These are phyloP conservation scores for Neoscytalidium dimidiatum DNA, from an alignment of 2,329 filamentous ascomycete species.

Conservation along the genomic window DNA sequence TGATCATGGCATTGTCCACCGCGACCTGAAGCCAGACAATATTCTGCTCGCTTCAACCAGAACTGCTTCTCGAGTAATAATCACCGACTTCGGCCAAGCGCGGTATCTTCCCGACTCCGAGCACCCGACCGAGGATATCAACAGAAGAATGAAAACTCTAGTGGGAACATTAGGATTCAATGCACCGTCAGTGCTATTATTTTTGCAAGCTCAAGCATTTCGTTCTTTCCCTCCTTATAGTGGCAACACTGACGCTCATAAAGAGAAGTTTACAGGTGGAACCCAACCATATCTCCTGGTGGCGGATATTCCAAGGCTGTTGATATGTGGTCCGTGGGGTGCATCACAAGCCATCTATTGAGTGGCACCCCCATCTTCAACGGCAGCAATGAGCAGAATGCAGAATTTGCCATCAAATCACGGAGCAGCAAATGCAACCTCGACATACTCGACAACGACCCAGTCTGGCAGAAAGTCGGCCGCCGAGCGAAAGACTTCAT, in stretches of 20 bases:
- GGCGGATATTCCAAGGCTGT: constrained; percentile 59
- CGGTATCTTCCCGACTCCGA: constrained; percentile 36
- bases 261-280: constrained; percentile 40
- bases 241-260: constrained; percentile 1
- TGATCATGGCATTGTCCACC: constrained; percentile 56
- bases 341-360: constrained; percentile 54
- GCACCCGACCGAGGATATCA: constrained; percentile 10
- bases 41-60: constrained; percentile 59
- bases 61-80: constrained; percentile 54
- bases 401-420: constrained; percentile 31
- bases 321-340: constrained; percentile 65
- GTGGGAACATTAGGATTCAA: constrained; percentile 60
- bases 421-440: constrained; percentile 46
- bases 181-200: constrained; percentile 51
- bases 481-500: constrained; percentile 56
- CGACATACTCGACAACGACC: constrained; percentile 43
- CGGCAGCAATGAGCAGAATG: constrained; percentile 23
- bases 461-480: constrained; percentile 46
- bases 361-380: constrained; percentile 44
- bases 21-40: constrained; percentile 66
- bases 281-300: constrained; percentile 26
- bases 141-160: constrained; percentile 51
- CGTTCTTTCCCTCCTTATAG: neutral
- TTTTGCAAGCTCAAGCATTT: constrained; percentile 31
- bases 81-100: constrained; percentile 64